Conservation (phyloP, 2,329 filamentous ascomycete species). For the Alternaria alternata region DNA sequence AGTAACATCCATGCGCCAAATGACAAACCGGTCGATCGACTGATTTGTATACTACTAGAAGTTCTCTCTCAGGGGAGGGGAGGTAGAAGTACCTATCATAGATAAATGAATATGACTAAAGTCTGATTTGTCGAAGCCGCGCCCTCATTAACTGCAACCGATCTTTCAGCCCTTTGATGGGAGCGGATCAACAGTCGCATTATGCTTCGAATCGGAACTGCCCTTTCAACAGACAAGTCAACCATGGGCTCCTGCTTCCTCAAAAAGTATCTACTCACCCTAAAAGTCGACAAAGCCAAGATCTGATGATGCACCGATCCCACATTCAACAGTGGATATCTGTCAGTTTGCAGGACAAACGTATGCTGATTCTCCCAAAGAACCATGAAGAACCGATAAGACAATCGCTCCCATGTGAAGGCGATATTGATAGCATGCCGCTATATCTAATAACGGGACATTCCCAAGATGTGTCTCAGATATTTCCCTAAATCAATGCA, state of each 20-base stretch:
- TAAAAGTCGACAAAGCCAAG: not conserved
- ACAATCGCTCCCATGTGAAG: not conserved
- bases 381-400: not conserved
- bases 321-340: not conserved
- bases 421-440: not conserved
- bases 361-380: not conserved
- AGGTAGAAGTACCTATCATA: slow-evolving; percentile 12
- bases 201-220: not conserved
- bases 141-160: not conserved
- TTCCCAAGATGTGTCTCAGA: not conserved
- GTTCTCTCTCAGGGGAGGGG: not conserved
- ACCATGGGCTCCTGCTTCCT: not conserved
- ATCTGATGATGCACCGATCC: not conserved
- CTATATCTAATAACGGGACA: not conserved
- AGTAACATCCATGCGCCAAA: not conserved
- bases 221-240: not conserved
- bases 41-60: not conserved
- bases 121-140: not conserved
- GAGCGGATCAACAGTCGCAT: not conserved
- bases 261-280: not conserved
- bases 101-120: not conserved
- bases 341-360: not conserved
- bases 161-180: not conserved
- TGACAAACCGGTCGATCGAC: not conserved
- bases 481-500: not conserved